Conservation (phyloP, 2,329 filamentous ascomycete genomes). For the Epichloe sp. region DNA sequence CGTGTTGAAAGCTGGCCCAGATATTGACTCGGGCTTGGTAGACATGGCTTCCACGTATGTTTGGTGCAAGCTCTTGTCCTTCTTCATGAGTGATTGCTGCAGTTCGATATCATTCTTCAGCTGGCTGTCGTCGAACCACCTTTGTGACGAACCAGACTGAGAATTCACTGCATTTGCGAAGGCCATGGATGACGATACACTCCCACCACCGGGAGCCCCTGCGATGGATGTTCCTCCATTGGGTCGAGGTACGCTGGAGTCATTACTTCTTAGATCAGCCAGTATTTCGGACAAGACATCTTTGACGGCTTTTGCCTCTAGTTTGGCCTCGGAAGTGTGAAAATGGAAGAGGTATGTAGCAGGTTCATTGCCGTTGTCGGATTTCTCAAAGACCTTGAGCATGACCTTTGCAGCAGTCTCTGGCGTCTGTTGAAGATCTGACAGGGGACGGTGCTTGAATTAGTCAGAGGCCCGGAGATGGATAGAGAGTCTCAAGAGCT, state of each 20-base stretch:
- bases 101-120: conserved; percentile 68
- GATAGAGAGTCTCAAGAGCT: conserved; percentile 1
- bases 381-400: conserved; percentile 77
- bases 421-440: conserved; percentile 90
- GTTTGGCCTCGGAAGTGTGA: conserved; percentile 64
- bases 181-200: conserved; percentile 57
- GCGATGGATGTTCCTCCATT: conserved; percentile 16
- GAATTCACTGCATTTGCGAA: conserved; percentile 57
- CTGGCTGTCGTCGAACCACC: conserved; percentile 69
- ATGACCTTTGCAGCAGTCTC: conserved; percentile 82
- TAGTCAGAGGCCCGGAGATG: neutral
- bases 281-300: conserved; percentile 70
- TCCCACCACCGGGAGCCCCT: conserved; percentile 19
- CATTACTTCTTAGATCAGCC: conserved; percentile 48
- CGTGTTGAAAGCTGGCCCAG: conserved; percentile 66
- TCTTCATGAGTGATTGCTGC: conserved; percentile 78
- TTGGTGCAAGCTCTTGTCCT: conserved; percentile 60
- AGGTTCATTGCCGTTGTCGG: conserved; percentile 42
- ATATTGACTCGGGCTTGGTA: conserved; percentile 75
- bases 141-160: conserved; percentile 36
- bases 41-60: conserved; percentile 78
- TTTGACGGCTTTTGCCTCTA: conserved; percentile 76
- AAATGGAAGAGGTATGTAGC: conserved; percentile 79
- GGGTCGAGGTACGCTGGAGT: conserved; percentile 37
- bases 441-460: neutral